These are phyloP conservation scores for Eimeria mitis DNA, from an alignment of 169 alveolate species.

Conservation along the genomic window DNA sequence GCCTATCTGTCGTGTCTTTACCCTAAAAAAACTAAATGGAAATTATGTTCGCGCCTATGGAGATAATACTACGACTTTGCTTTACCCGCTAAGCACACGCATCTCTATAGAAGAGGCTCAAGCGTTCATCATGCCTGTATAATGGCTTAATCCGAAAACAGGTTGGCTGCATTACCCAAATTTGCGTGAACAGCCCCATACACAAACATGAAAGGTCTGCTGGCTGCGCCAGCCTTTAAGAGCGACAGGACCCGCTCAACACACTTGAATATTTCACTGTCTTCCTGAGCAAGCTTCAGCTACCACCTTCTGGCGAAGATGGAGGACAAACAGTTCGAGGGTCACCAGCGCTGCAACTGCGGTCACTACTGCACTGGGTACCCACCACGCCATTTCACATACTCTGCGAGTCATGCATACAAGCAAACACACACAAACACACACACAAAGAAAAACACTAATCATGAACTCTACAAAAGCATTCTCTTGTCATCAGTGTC, in stretches of 20 bases:
- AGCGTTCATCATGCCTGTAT: background rate
- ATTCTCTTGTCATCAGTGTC: background rate
- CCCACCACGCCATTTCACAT: constrained; percentile 65
- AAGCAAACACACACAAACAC: background rate
- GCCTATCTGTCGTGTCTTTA: background rate
- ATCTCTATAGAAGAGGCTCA: background rate
- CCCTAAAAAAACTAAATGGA: background rate
- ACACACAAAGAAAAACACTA: background rate
- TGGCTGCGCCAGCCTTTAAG: background rate
- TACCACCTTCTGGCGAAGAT: constrained; percentile 32
- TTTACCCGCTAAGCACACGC: background rate
- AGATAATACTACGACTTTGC: background rate
- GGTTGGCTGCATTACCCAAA: background rate
- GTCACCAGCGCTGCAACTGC: constrained; percentile 54
- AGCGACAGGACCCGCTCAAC: background rate
- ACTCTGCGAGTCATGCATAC: constrained; percentile 5
- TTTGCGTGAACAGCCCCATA: background rate
- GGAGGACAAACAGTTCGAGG: constrained; percentile 2
- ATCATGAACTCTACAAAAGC: background rate
- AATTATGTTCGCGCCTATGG: too few relatives aligned
- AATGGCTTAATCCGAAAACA: background rate
- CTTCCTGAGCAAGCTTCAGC: constrained; percentile 61
- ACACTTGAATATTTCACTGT: background rate
- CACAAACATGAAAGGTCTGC: background rate
- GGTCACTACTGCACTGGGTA: constrained; percentile 38